Conservation (phyloP, 805 yeast species). For the Sporopachydermia quercuum region DNA sequence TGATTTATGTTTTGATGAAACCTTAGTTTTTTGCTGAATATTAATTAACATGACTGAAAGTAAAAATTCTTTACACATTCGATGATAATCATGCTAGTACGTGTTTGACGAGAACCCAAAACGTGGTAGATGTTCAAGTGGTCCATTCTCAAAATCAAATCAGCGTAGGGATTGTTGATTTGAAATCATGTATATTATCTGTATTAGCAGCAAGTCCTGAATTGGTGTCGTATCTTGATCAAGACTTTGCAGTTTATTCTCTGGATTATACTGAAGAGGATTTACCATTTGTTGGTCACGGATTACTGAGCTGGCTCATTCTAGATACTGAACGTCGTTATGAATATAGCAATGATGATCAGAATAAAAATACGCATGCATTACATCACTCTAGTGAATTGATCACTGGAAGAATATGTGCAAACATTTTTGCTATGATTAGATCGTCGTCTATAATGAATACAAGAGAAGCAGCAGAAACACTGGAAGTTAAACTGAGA, state of each 20-base stretch:
- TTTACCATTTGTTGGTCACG: slow-evolving; percentile 25
- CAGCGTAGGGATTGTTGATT: background rate
- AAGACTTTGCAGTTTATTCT: slow-evolving; percentile 24
- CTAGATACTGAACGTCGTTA: background rate
- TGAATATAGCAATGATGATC: no score
- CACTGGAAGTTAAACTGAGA: slow-evolving; percentile 15
- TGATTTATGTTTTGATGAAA: no score
- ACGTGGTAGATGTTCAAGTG: slow-evolving; percentile 12
- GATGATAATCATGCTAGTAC: slow-evolving; percentile 17
- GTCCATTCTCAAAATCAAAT: slow-evolving; percentile 11
- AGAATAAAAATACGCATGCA: background rate
- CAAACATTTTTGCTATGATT: background rate
- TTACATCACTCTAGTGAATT: background rate
- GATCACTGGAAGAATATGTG: slow-evolving; percentile 1
- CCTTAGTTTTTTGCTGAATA: background rate
- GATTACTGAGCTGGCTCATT: slow-evolving; percentile 17
- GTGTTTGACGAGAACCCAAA: slow-evolving; percentile 19
- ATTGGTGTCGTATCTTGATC: slow-evolving; percentile 15
- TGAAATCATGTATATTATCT: background rate
- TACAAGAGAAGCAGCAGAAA: slow-evolving; percentile 9
- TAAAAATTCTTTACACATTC: slow-evolving; percentile 23
- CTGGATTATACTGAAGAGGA: slow-evolving; percentile 23
- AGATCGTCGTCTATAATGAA: background rate
- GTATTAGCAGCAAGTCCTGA: slow-evolving; percentile 19
- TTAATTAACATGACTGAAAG: slow-evolving; percentile 4